phyloP scores from a whole-genome alignment of 2,329 filamentous ascomycete genomes.

The Sporothrix sp. region DNA sequence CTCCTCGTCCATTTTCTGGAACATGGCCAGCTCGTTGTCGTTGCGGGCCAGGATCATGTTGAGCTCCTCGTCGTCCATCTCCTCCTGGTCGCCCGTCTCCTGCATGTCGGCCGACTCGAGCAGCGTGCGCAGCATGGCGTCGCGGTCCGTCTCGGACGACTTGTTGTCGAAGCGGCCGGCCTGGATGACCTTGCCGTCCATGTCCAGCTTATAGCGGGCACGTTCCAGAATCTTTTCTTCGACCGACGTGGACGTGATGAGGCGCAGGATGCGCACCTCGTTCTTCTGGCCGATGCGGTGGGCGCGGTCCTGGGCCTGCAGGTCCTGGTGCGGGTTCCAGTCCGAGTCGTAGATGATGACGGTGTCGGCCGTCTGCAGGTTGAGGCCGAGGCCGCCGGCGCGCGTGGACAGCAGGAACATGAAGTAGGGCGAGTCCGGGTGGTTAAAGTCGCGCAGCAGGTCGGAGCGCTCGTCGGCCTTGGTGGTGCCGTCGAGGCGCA shows the following conservation, averaged over 20 bases:
- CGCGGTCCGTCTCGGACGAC: conserved; percentile 94
- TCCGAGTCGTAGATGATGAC: conserved; percentile 99
- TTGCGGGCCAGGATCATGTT: conserved; percentile 88
- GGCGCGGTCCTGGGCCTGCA: conserved; percentile 98
- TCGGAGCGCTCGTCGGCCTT: conserved; percentile 97
- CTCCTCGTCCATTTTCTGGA: conserved; percentile 77
- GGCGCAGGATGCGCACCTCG: conserved; percentile 87
- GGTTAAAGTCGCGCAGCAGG: conserved; percentile 80
- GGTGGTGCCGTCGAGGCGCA: conserved; percentile 91
- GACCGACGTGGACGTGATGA: conserved; percentile 94
- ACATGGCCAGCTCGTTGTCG: conserved; percentile 66
- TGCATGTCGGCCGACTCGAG: conserved; percentile 72
- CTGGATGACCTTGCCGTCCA: conserved; percentile 99
- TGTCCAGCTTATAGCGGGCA: conserved; percentile 94
- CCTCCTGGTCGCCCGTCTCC: conserved; percentile 68
- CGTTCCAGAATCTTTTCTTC: conserved; percentile 98
- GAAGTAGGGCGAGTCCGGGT: conserved; percentile 82
- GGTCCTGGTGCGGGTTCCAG: conserved; percentile 98
- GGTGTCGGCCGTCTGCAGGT: conserved; percentile 93
- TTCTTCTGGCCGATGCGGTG: conserved; percentile 99
- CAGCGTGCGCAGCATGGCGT: conserved; percentile 89
- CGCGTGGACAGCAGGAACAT: conserved; percentile 98
- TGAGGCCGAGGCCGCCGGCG: conserved; percentile 94
- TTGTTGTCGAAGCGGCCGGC: conserved; percentile 99
- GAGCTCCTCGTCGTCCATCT: conserved; percentile 97